Percentiles rank a stretch among this genome's conserved stretches.
These are phyloP conservation scores for Polyporus arcularius DNA, from an alignment of 768 basidiomycete genomes.

Conservation along the genomic window DNA sequence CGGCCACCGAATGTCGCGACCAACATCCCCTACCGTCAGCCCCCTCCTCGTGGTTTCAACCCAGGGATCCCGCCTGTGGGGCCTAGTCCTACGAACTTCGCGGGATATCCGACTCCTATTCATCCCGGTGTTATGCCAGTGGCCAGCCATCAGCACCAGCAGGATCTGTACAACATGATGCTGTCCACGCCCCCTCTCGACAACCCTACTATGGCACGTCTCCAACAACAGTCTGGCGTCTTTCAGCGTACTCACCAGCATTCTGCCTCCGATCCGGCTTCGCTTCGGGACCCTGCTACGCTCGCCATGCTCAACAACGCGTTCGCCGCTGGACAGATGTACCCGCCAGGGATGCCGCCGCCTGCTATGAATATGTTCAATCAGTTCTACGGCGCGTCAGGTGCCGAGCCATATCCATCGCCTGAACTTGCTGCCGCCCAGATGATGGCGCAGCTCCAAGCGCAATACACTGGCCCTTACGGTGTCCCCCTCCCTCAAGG, in stretches of 20 bases:
- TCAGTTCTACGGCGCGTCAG: conserved; percentile 60
- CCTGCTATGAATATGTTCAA: conserved; percentile 64
- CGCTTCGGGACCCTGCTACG: conserved; percentile 70
- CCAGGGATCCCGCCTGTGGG: conserved; percentile 46
- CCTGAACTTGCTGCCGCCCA: conserved; percentile 52
- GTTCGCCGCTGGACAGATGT: conserved; percentile 57
- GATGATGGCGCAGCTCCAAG: conserved; percentile 63
- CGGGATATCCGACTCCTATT: conserved; percentile 39
- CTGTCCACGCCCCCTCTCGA: conserved; percentile 53
- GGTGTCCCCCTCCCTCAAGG: conserved; percentile 26
- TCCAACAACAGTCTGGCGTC: conserved; percentile 76
- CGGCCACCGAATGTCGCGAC: conserved; percentile 51
- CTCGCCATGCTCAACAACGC: conserved; percentile 60
- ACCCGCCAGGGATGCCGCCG: conserved; percentile 49
- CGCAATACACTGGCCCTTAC: conserved; percentile 56
- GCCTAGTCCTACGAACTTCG: conserved; percentile 53
- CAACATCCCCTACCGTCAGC: conserved; percentile 60
- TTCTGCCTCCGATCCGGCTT: conserved; percentile 80
- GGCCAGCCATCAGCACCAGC: conserved; percentile 57
- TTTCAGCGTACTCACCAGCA: conserved; percentile 80
- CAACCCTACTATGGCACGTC: conserved; percentile 68
- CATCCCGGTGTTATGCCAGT: conserved; percentile 72
- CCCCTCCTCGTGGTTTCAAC: conserved; percentile 53
- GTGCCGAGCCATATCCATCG: conserved; percentile 54
- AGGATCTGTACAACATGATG: conserved; percentile 81